These are phyloP conservation scores for Cystofilobasidium macerans DNA, from an alignment of 768 basidiomycete species.

Conservation along the genomic window DNA sequence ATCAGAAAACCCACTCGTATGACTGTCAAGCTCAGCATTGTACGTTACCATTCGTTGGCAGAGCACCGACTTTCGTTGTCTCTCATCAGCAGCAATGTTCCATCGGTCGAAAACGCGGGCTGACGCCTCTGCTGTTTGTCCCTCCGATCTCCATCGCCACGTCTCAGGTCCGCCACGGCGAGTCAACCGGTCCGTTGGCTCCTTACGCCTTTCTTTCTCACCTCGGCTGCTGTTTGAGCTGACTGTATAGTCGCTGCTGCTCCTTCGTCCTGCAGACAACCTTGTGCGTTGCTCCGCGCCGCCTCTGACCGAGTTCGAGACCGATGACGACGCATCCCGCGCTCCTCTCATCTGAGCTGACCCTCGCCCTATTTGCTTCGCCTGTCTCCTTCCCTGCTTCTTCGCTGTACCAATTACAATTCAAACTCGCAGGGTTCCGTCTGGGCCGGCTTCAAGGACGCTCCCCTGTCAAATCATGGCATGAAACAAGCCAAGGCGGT, in stretches of 20 bases:
- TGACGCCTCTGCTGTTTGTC: too few relatives aligned
- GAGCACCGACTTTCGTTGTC: too few relatives aligned
- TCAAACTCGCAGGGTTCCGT: conserved; percentile 8
- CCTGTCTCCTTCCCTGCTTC: neutral
- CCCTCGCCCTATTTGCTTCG: neutral
- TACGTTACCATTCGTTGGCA: neutral
- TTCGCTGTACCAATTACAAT: too few relatives aligned
- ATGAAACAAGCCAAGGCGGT: conserved; percentile 54
- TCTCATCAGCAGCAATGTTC: too few relatives aligned
- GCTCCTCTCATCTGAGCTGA: neutral
- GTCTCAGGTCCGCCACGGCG: neutral
- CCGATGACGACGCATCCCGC: too few relatives aligned
- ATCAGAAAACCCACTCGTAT: neutral
- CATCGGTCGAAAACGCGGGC: too few relatives aligned
- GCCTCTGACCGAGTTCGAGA: too few relatives aligned
- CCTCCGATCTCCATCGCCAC: neutral
- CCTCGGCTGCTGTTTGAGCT: too few relatives aligned
- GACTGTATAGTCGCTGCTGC: too few relatives aligned
- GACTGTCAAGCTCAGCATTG: conserved; percentile 3
- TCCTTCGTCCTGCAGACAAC: too few relatives aligned
- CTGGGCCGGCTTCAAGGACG: conserved; percentile 65
- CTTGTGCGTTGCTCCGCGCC: too few relatives aligned
- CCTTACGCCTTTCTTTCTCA: too few relatives aligned
- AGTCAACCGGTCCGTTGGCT: neutral
- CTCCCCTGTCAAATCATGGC: conserved; percentile 66